These are phyloP conservation scores for Didymella exigua DNA, from an alignment of 2,329 filamentous ascomycete species.

Conservation along the genomic window DNA sequence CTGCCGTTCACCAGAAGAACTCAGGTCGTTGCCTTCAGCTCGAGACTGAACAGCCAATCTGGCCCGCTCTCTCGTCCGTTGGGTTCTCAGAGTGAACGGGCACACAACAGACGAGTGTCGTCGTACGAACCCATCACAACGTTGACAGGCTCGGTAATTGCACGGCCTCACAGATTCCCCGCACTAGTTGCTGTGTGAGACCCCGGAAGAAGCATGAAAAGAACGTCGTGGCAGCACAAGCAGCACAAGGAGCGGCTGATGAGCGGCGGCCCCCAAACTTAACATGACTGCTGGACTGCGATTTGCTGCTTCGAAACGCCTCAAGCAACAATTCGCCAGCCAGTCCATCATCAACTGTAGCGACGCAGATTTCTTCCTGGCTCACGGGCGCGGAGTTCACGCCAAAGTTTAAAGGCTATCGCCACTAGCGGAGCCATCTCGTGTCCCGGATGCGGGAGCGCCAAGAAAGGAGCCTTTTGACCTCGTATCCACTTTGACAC, in stretches of 20 bases:
- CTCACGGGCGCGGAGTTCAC: constrained; percentile 4
- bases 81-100: constrained; percentile 7
- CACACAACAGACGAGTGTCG: constrained; percentile 3
- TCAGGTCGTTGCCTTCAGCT: background rate
- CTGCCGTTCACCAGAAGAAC: background rate
- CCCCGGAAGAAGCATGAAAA: constrained; percentile 23
- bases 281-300: constrained; percentile 7
- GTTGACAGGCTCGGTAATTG: constrained; percentile 6
- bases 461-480: constrained; percentile 1
- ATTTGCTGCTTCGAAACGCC: constrained; percentile 10
- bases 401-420: constrained; percentile 2
- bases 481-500: constrained; percentile 14
- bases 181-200: constrained; percentile 24
- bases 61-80: background rate
- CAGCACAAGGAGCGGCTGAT: constrained; percentile 24
- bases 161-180: constrained; percentile 21
- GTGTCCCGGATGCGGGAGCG: constrained; percentile 9
- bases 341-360: background rate
- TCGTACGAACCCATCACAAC: constrained; percentile 11
- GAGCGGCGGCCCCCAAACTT: constrained; percentile 17
- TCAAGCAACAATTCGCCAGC: constrained; percentile 6
- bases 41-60: background rate
- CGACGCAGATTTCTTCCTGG: background rate
- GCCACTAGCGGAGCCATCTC: constrained; percentile 14
- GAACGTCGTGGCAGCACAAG: constrained; percentile 10